Percentiles rank a stretch among this genome's conserved stretches.
Conservation (phyloP, 192 early-diverging fungal genomes). For the Backusella mclennaniae region DNA sequence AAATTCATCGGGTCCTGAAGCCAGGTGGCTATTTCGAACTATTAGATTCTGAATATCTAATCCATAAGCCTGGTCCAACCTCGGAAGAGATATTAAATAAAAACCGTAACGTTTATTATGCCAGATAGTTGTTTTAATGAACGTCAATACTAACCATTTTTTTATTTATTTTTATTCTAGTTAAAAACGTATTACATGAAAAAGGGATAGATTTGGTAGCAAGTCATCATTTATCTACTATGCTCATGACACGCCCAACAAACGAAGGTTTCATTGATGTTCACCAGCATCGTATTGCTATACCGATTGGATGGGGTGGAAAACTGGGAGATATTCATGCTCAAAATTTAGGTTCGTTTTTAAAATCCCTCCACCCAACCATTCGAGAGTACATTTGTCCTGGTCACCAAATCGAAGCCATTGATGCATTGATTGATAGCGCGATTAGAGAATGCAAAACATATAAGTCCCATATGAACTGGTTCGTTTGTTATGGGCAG, state of each 20-base stretch:
- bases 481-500: conserved; percentile 28
- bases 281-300: conserved; percentile 16
- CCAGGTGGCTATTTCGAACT: conserved; percentile 33
- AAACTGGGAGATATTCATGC: conserved; percentile 19
- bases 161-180: not conserved
- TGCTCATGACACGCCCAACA: conserved; percentile 13
- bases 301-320: conserved; percentile 23
- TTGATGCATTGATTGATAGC: not conserved
- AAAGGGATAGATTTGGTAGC: conserved; percentile 2
- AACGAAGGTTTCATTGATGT: conserved; percentile 17
- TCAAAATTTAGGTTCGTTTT: conserved; percentile 4
- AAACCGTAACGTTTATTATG: not conserved
- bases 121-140: not conserved
- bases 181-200: not conserved
- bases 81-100: conserved; percentile 5
- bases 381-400: not conserved
- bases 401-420: not conserved
- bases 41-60: conserved; percentile 21
- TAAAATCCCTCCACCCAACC: conserved; percentile 8
- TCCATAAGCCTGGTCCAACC: conserved; percentile 15
- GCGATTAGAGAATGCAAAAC: conserved; percentile 14
- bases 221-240: conserved; percentile 14
- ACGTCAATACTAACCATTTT: not conserved
- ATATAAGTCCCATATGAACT: conserved; percentile 22
- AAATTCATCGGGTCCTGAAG: conserved; percentile 26